phyloP scores from a whole-genome alignment of 176 grass and related monocot species.

The Musa itinerans region DNA sequence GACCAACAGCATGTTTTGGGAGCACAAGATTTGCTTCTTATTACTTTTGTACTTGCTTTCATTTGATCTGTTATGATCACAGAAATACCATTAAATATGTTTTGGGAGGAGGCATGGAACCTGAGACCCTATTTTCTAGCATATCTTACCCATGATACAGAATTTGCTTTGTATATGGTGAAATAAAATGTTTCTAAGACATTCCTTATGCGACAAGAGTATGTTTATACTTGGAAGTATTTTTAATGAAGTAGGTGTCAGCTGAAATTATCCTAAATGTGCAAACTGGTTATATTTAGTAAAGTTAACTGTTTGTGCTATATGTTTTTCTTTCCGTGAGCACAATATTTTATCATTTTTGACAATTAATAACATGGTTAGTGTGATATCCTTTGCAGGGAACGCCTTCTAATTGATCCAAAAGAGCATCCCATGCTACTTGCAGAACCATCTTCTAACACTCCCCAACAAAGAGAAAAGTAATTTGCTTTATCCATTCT shows the following conservation, averaged over 20 bases:
- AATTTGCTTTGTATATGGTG: neutral
- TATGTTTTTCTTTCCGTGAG: neutral
- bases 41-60: no score
- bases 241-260: neutral
- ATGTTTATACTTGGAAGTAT: neutral
- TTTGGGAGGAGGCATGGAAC: neutral
- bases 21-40: no score
- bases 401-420: constrained; percentile 84
- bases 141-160: neutral
- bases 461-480: constrained; percentile 84
- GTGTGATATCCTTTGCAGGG: constrained; percentile 33
- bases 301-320: neutral
- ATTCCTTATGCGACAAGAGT: neutral
- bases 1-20: no score
- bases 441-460: constrained; percentile 83
- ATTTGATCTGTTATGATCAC: no score
- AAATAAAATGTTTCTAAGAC: neutral
- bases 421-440: constrained; percentile 97
- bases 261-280: neutral
- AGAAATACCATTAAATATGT: neutral
- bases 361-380: neutral
- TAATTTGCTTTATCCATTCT: constrained; percentile 16
- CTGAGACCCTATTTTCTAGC: neutral
- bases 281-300: neutral
- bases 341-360: neutral